phyloP scores from a whole-genome alignment of 2,329 filamentous ascomycete species.

The Calonectria honghensis region DNA sequence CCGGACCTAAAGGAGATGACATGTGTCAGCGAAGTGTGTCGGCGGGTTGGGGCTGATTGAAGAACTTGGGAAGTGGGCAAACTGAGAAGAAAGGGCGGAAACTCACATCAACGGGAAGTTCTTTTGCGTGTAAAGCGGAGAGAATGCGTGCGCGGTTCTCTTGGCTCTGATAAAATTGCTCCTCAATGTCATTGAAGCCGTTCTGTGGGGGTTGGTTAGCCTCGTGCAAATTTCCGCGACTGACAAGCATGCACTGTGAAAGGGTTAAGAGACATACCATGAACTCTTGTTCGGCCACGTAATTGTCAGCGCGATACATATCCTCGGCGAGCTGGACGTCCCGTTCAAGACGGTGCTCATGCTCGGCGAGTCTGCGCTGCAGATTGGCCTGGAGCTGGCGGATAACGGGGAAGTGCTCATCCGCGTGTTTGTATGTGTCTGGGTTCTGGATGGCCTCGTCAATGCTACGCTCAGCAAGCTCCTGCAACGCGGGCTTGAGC shows the following conservation, averaged over 20 bases:
- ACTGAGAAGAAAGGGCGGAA: conserved; percentile 49
- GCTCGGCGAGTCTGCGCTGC: conserved; percentile 57
- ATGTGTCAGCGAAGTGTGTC: conserved; percentile 47
- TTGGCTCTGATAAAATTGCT: conserved; percentile 67
- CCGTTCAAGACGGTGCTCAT: conserved; percentile 58
- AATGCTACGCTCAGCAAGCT: conserved; percentile 77
- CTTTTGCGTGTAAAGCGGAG: conserved; percentile 64
- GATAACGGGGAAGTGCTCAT: conserved; percentile 72
- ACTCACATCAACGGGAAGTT: conserved; percentile 71
- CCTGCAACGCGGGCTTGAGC: conserved; percentile 79
- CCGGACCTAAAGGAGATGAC: conserved; percentile 56
- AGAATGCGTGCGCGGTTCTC: conserved; percentile 68
- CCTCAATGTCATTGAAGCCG: conserved; percentile 61
- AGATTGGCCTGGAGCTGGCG: conserved; percentile 66
- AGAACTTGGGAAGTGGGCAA: conserved; percentile 33
- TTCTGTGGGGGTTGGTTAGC: conserved; percentile 57
- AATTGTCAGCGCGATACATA: conserved; percentile 58
- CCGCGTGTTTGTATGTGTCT: conserved; percentile 70
- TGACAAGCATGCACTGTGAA: conserved; percentile 46
- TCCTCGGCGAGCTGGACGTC: conserved; percentile 63
- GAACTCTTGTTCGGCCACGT: conserved; percentile 60
- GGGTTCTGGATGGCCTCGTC: conserved; percentile 74
- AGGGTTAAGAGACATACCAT: conserved; percentile 59
- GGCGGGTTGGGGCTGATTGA: conserved; percentile 40
- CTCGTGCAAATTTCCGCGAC: conserved; percentile 50